Base-by-base conservation (phyloP, 495 filamentous ascomycete species). In the Trichocladium antarcticum region DNA sequence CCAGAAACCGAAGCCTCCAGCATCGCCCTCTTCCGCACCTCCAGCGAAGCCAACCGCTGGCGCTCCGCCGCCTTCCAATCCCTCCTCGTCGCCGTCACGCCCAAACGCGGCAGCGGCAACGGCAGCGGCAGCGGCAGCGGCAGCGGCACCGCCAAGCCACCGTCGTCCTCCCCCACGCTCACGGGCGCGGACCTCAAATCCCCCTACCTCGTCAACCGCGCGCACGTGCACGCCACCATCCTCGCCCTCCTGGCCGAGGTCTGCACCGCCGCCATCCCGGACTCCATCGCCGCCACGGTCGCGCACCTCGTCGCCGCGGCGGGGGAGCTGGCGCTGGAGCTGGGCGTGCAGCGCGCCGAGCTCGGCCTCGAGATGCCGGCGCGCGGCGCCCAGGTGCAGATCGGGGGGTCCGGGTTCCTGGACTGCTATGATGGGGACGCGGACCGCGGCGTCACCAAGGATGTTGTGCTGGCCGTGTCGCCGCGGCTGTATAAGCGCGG, bases 51-150 rank as follows among this genome's bases (percentile, higher is more conserved):
- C 19, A 64, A 64, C 43, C 60, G 55, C 20, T 64, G 57, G 57
- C 49, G 61, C 11, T 57, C 61, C 7, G 48, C 59, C 27, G 59
- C 60, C 2, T 62, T 65, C 42, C 57, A 62, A 35, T 52, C 53
- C 35, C 46, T 62, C 31, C 19, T 53, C 19, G 47, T 49, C 22
- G 50, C 44, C 16, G 5, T 37, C n/a, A 1, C 22, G 3, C 21
- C 44, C 11, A 37, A 37, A 14, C 36, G 37, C 7, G 31, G 19
- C 16, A 46, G 22, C 14, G 9, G 6, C 8, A 6, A 29, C 10
- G 28, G 22, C 5, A n/a, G n/a, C n/a, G n/a, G n/a, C n/a, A n/a
- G n/a, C n/a, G n/a, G n/a, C n/a, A n/a, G n/a, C n/a, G n/a, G n/a
- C n/a, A n/a, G n/a, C n/a, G n/a, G n/a, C n/a, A 27, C 24, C 24